Base-by-base conservation (phyloP, 2,329 filamentous ascomycete species). In the Dothideomycetidae sp. region DNA sequence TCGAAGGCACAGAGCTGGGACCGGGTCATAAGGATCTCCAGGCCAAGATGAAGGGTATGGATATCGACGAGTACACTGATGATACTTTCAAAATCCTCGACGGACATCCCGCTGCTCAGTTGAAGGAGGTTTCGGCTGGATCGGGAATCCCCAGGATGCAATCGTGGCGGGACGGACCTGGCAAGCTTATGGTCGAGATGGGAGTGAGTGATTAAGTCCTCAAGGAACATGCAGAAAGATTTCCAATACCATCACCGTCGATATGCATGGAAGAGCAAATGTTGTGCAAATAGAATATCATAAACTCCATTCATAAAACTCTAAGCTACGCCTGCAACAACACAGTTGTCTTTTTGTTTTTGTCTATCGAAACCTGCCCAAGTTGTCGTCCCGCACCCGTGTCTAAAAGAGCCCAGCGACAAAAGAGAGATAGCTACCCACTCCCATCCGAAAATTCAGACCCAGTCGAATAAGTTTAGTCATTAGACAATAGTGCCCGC, bases 1-100 rank as follows among this genome's bases (percentile, higher is more conserved):
- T 37, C 13, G 45, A 45, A 7, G 42, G 11, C 13, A 42, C 40
- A n/a, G 30, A 42, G 30, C 29, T 42, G 14, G 29, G n/a, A 7
- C 40, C 33, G 14, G 43, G 36, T 13, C 29, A 37, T 7, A 21
- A 40, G 16, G 21, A 37, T 10, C 16, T 9, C 5, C 10, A 33
- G 16, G 31, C 31, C 15, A 17, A 34, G 5, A 41, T 47, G 45
- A 31, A 26, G 21, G 21, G 21, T 7, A 7, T 26, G 21, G 21
- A n/a, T 7, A 7, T 26, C 7, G 21, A 26, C n/a, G 21, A 26
- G 21, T 26, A 7, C n/a, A 26, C 21, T 26, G 21, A 26, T 7
- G 21, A 26, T 7, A 26, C n/a, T n/a, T 26, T 26, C n/a, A 7
- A 26, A n/a, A 7, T 7, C 7, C n/a, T 26, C 7, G 21, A 26